These are phyloP conservation scores for Conoideocrella luteorostrata DNA, from an alignment of 2,329 filamentous ascomycete species.

Conservation along the genomic window DNA sequence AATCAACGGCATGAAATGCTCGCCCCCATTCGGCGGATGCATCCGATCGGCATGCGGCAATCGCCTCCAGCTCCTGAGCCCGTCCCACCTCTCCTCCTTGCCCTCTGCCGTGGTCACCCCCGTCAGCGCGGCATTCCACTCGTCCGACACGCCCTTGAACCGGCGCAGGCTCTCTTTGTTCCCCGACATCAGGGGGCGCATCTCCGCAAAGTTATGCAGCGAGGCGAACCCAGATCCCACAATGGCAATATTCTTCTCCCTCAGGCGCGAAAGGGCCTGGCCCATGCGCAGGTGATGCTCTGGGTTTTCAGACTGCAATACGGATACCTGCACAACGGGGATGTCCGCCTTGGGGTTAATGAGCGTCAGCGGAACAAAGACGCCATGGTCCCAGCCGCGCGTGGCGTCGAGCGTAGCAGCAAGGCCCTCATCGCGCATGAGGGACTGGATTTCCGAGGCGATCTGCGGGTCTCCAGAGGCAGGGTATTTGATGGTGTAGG, in stretches of 20 bases:
- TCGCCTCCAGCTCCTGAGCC: slow-evolving; percentile 39
- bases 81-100: slow-evolving; percentile 28
- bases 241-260: slow-evolving; percentile 48
- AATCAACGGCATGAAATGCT: slow-evolving; percentile 54
- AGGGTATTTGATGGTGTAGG: slow-evolving; percentile 49
- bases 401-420: slow-evolving; percentile 29
- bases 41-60: slow-evolving; percentile 43
- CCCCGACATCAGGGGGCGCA: slow-evolving; percentile 30
- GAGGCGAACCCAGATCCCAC: slow-evolving; percentile 55
- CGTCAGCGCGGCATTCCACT: slow-evolving; percentile 42
- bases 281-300: slow-evolving; percentile 45
- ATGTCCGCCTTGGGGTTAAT: slow-evolving; percentile 44
- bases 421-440: slow-evolving; percentile 40
- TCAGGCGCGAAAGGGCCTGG: slow-evolving; percentile 42
- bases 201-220: slow-evolving; percentile 46
- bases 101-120: slow-evolving; percentile 31
- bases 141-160: slow-evolving; percentile 21
- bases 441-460: slow-evolving; percentile 40
- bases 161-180: slow-evolving; percentile 15
- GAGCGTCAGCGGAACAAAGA: slow-evolving; percentile 52
- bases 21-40: slow-evolving; percentile 47
- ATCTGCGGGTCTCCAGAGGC: slow-evolving; percentile 49
- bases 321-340: slow-evolving; percentile 52
- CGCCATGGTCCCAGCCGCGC: slow-evolving; percentile 54
- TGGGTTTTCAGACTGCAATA: slow-evolving; percentile 46